phyloP scores from a whole-genome alignment of 1,284 basidiomycete genomes.

The Waitea zeae region DNA sequence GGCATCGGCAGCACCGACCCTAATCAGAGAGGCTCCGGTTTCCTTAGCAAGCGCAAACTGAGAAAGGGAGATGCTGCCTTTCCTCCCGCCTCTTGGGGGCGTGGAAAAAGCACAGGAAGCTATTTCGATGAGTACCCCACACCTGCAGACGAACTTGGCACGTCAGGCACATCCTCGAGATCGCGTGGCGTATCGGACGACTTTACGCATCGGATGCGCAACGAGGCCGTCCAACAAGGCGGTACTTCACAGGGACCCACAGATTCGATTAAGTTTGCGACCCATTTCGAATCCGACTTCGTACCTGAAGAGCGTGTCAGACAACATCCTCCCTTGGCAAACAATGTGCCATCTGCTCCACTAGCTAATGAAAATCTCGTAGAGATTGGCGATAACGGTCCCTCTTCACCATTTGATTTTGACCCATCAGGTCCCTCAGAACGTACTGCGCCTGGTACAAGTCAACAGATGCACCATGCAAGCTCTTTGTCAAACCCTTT shows the following conservation, averaged over 20 bases:
- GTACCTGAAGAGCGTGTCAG: conserved; percentile 10
- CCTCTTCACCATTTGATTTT: too few relatives aligned
- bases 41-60: conserved; percentile 7
- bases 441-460: too few relatives aligned
- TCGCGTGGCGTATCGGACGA: not conserved
- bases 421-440: too few relatives aligned
- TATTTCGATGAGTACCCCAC: conserved; percentile 7
- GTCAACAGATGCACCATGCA: too few relatives aligned
- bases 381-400: too few relatives aligned
- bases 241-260: not conserved
- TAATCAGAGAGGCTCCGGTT: conserved; percentile 13
- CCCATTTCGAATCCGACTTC: conserved; percentile 21
- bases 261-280: conserved; percentile 5
- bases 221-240: not conserved
- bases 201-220: not conserved
- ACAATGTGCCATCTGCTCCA: too few relatives aligned
- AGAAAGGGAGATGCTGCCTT: conserved; percentile 37
- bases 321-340: too few relatives aligned
- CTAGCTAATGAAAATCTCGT: too few relatives aligned
- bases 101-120: conserved; percentile 1
- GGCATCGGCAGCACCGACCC: conserved; percentile 23
- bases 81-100: conserved; percentile 49
- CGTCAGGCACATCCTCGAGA: too few relatives aligned
- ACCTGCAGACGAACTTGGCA: conserved; percentile 8
- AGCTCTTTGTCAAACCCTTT: too few relatives aligned